Percentiles rank a stretch among this genome's conserved stretches.
Evolutionary conservation across 1,139 yeast species (phyloP).

Genomic region (Geotrichum restrictum): DNA sequence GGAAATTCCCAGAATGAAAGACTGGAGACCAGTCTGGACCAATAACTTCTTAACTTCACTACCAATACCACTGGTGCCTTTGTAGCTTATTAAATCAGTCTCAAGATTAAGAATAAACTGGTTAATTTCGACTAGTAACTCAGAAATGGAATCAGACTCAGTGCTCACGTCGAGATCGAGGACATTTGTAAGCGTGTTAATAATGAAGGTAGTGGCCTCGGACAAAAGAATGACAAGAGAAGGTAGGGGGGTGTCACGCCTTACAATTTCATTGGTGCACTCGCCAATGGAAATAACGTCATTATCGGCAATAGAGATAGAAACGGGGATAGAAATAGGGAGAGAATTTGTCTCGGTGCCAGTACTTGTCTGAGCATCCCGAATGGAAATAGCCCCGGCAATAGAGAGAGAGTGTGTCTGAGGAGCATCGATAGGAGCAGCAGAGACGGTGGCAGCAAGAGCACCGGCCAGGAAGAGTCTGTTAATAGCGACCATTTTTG

Average conservation of each 20-base stretch:
- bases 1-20: not conserved
- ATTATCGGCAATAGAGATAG: not conserved
- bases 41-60: not conserved
- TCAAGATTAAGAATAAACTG: not conserved
- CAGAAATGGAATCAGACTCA: conserved; percentile 1
- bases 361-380: too few relatives aligned
- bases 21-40: conserved; percentile 1
- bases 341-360: too few relatives aligned
- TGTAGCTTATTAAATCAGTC: not conserved
- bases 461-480: conserved; percentile 4
- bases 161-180: not conserved
- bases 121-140: conserved; percentile 4
- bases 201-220: not conserved
- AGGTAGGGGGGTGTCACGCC: too few relatives aligned
- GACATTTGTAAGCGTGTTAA: not conserved
- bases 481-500: conserved; percentile 8
- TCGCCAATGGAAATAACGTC: too few relatives aligned
- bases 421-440: conserved; percentile 5
- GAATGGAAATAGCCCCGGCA: too few relatives aligned
- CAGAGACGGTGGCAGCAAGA: conserved; percentile 10
- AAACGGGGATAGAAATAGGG: too few relatives aligned
- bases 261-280: too few relatives aligned
- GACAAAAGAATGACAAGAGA: not conserved
- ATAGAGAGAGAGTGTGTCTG: too few relatives aligned
- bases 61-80: conserved; percentile 7